These are phyloP conservation scores for Magnusiomyces paraingens DNA, from an alignment of 1,139 yeast genomes.

Conservation along the genomic window DNA sequence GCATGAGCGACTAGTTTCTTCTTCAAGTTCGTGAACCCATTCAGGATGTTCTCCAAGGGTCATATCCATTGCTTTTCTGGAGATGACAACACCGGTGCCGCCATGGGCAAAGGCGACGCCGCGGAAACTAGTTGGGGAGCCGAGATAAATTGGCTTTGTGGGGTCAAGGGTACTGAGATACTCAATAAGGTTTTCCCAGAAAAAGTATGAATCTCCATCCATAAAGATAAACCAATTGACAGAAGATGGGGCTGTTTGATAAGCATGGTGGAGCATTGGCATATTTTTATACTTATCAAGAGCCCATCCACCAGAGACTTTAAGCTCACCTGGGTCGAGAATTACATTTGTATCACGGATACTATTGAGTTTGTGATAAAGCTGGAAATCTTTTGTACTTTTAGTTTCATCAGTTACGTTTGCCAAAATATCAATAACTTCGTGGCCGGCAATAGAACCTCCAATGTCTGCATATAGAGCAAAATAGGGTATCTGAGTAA, in stretches of 20 bases:
- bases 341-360: slow-evolving; percentile 23
- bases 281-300: slow-evolving; percentile 35
- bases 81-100: slow-evolving; percentile 35
- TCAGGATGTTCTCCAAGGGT: slow-evolving; percentile 23
- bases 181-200: slow-evolving; percentile 28
- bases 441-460: slow-evolving; percentile 31
- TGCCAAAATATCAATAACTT: slow-evolving; percentile 31
- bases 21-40: slow-evolving; percentile 24
- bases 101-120: slow-evolving; percentile 33
- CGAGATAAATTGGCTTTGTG: slow-evolving; percentile 29
- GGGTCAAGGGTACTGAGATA: slow-evolving; percentile 27
- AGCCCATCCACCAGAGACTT: slow-evolving; percentile 29
- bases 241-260: slow-evolving; percentile 24
- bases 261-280: slow-evolving; percentile 36
- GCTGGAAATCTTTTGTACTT: slow-evolving; percentile 22
- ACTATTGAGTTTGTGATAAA: slow-evolving; percentile 27
- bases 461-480: slow-evolving; percentile 34
- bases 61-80: slow-evolving; percentile 30
- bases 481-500: slow-evolving; percentile 32
- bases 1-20: slow-evolving; percentile 26
- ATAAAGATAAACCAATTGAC: slow-evolving; percentile 35
- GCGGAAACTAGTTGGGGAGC: slow-evolving; percentile 26
- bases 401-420: slow-evolving; percentile 26
- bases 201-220: slow-evolving; percentile 35
- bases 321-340: slow-evolving; percentile 14